phyloP scores from a whole-genome alignment of 2,329 filamentous ascomycete species.

The Talaromyces funiculosus region DNA sequence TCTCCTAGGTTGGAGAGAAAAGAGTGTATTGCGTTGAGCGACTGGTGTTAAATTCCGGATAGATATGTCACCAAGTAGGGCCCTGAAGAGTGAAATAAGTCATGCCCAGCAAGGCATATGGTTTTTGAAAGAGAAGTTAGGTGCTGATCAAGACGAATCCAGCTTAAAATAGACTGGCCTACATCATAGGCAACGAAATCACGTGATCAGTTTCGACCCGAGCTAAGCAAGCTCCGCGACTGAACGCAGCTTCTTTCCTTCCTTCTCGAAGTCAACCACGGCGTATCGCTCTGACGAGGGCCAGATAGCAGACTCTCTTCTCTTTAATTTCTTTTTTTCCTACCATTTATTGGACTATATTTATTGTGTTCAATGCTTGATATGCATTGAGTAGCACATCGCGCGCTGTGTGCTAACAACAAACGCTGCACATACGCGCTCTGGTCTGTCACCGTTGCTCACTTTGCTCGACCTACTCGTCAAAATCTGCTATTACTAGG shows the following conservation, averaged over 20 bases:
- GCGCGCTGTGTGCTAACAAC: constrained; percentile 7
- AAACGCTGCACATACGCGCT: constrained; percentile 9
- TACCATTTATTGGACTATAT: constrained; percentile 10
- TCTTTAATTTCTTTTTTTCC: constrained; percentile 16
- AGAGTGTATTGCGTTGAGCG: background rate
- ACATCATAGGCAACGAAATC: background rate
- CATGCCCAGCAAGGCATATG: background rate
- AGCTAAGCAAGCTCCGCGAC: constrained; percentile 4
- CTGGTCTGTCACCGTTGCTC: background rate
- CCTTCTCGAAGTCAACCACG: constrained; percentile 4
- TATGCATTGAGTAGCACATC: constrained; percentile 5
- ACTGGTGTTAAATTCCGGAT: background rate
- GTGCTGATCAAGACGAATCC: background rate
- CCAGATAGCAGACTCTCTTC: constrained; percentile 5
- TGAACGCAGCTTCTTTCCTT: background rate
- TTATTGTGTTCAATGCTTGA: background rate
- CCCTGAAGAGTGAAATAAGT: background rate
- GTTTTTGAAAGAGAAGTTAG: background rate
- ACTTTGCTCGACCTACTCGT: background rate
- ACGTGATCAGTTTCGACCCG: background rate
- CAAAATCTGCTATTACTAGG: background rate
- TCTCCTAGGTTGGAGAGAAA: background rate
- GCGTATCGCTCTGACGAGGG: constrained; percentile 12
- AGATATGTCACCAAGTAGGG: background rate
- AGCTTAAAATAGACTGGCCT: background rate